Percentiles rank a stretch among this genome's conserved stretches.
Evolutionary conservation across 2,329 filamentous ascomycete species (phyloP).

Genomic region (Ophiostoma quercus): DNA sequence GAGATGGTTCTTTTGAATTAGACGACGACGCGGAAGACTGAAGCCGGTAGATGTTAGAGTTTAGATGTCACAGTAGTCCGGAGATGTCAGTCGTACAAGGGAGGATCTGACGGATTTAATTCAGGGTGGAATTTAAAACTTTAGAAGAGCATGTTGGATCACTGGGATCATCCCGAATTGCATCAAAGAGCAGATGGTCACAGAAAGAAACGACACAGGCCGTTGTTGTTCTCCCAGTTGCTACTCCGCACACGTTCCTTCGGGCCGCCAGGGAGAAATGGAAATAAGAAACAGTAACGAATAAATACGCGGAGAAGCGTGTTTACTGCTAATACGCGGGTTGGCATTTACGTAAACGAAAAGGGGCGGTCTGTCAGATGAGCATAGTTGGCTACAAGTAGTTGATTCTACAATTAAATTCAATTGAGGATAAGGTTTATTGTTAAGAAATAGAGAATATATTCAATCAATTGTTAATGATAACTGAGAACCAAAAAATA

Average conservation of each 20-base stretch:
- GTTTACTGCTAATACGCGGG: neutral
- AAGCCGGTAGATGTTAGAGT: neutral
- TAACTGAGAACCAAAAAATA: neutral
- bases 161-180: no score
- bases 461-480: no score
- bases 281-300: neutral
- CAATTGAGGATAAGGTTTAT: no score
- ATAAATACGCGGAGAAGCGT: neutral
- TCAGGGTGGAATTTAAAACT: no score
- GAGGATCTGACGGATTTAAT: no score
- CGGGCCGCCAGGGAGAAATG: slow-evolving; percentile 3
- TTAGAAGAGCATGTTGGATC: no score
- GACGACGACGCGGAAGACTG: neutral
- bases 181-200: no score
- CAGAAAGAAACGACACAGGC: neutral
- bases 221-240: neutral
- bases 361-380: neutral
- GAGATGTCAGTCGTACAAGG: neutral
- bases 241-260: slow-evolving; percentile 10
- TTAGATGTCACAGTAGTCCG: neutral
- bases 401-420: no score
- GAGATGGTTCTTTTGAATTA: neutral
- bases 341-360: neutral
- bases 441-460: no score
- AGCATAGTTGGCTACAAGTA: no score